Evolutionary conservation across 495 filamentous ascomycete species (phyloP).

Genomic region (Chaetomium fimeti): DNA sequence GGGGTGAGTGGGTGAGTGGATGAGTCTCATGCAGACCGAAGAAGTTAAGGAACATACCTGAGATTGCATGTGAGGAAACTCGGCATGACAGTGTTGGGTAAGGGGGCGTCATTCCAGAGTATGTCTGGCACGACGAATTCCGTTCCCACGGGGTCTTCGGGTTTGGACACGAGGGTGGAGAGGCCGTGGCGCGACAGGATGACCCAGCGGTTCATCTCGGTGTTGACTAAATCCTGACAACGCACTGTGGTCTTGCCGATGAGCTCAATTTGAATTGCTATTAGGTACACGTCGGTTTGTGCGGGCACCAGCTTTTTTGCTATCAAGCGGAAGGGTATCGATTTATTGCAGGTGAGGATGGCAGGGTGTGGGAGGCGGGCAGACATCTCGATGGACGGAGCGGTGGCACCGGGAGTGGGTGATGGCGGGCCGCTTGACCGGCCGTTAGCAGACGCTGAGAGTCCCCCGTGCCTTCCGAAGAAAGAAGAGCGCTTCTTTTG

Average conservation of each 20-base stretch:
- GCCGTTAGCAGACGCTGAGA: conserved; percentile 1
- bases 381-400: conserved; percentile 62
- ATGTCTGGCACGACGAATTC: conserved; percentile 64
- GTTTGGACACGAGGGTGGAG: conserved; percentile 56
- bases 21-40: neutral
- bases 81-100: conserved; percentile 84
- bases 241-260: conserved; percentile 74
- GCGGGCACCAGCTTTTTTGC: conserved; percentile 68
- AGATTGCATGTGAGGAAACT: conserved; percentile 90
- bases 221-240: conserved; percentile 66
- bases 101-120: conserved; percentile 64
- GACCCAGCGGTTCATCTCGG: conserved; percentile 66
- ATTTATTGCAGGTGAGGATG: conserved; percentile 83
- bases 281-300: conserved; percentile 65
- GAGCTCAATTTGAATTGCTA: conserved; percentile 75
- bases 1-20: neutral
- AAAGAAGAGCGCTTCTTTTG: conserved; percentile 53
- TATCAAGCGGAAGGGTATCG: conserved; percentile 76
- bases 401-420: conserved; percentile 11
- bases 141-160: conserved; percentile 58
- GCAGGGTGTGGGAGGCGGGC: conserved; percentile 82
- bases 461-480: conserved; percentile 48
- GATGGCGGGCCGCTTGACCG: conserved; percentile 5
- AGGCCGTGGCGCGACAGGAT: conserved; percentile 67
- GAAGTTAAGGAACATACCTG: conserved; percentile 28